Evolutionary conservation across 1,284 basidiomycete genomes (phyloP).

Genomic region (Uromyces viciae-fabae): DNA sequence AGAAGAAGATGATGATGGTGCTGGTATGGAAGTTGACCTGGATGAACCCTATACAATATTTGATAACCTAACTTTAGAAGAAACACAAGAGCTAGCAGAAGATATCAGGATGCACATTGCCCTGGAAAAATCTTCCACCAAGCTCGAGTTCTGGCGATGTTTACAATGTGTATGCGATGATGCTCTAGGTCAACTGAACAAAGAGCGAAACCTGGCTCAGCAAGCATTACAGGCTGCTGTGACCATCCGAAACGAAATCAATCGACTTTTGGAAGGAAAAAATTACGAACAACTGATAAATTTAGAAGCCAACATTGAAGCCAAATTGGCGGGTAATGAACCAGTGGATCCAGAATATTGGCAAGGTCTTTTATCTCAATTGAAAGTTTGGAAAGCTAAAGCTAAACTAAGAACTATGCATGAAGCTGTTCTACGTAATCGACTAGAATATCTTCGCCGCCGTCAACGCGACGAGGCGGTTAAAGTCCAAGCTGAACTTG

Average conservation of each 20-base stretch:
- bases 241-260: conserved; percentile 76
- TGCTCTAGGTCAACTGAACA: conserved; percentile 71
- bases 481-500: conserved; percentile 82
- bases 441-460: conserved; percentile 89
- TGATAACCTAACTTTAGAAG: conserved; percentile 77
- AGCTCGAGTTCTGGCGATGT: conserved; percentile 97
- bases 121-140: conserved; percentile 76
- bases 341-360: conserved; percentile 97
- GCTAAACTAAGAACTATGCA: conserved; percentile 86
- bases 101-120: conserved; percentile 89
- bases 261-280: conserved; percentile 70
- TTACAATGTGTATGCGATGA: conserved; percentile 97
- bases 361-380: conserved; percentile 83
- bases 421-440: conserved; percentile 90
- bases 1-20: conserved; percentile 69
- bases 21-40: conserved; percentile 91
- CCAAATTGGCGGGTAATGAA: conserved; percentile 83
- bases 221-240: conserved; percentile 62
- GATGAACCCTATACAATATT: conserved; percentile 97
- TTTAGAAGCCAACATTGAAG: conserved; percentile 79
- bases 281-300: conserved; percentile 74
- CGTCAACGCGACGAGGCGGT: conserved; percentile 90
- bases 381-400: conserved; percentile 98
- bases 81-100: conserved; percentile 86
- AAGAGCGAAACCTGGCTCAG: conserved; percentile 59